phyloP scores from a whole-genome alignment of 768 basidiomycete genomes.

The Kwoniella mangroviensis region DNA sequence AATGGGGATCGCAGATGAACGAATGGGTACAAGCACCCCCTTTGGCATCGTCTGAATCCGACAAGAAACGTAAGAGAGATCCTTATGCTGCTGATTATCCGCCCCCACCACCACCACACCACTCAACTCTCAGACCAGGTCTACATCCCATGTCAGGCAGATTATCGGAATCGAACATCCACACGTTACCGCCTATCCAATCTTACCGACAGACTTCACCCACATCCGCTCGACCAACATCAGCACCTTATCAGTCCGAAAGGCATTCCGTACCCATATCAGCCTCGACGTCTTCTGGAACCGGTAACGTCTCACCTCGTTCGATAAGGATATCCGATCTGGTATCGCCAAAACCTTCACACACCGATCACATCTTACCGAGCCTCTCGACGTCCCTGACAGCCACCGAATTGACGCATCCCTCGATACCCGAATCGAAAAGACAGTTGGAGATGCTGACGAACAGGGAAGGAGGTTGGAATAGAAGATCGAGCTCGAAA shows the following conservation, averaged over 20 bases:
- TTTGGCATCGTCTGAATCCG: not conserved
- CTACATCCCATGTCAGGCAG: slow-evolving; percentile 24
- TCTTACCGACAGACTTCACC: slow-evolving; percentile 11
- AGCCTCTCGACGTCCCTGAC: slow-evolving; percentile 4
- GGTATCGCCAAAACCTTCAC: slow-evolving; percentile 5
- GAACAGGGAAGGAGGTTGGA: slow-evolving; percentile 5
- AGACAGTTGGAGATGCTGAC: not conserved
- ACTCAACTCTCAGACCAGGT: not conserved
- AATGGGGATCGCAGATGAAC: slow-evolving; percentile 23
- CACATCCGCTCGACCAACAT: slow-evolving; percentile 13
- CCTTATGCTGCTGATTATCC: slow-evolving; percentile 7
- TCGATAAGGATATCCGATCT: slow-evolving; percentile 29
- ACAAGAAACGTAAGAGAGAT: slow-evolving; percentile 25
- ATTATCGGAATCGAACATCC: slow-evolving; percentile 23
- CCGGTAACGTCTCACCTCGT: slow-evolving; percentile 15
- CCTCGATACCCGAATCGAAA: not conserved
- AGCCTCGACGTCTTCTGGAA: slow-evolving; percentile 12
- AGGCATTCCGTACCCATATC: slow-evolving; percentile 1
- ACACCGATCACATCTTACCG: not conserved
- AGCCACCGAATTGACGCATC: slow-evolving; percentile 5
- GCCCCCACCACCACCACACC: not conserved
- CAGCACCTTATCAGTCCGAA: slow-evolving; percentile 16
- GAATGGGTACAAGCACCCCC: slow-evolving; percentile 14
- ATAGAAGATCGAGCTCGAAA: not conserved
- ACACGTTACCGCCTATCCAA: slow-evolving; percentile 24